Evolutionary conservation across 2,329 filamentous ascomycete species (phyloP).

Genomic region (Scedosporium boydii): DNA sequence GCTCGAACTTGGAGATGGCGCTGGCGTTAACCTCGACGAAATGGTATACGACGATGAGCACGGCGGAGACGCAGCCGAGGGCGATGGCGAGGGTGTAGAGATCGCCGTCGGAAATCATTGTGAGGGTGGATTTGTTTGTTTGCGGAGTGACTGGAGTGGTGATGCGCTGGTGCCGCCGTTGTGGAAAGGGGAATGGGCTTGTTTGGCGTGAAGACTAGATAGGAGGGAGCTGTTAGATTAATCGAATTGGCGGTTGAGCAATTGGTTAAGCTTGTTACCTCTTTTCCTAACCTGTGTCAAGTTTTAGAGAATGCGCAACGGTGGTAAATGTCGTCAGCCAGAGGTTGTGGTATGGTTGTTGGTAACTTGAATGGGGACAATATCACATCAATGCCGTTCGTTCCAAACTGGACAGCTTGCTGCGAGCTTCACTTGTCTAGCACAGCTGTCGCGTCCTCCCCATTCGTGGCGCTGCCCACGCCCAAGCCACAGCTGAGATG

Average conservation of each 20-base stretch:
- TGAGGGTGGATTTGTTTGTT: constrained; percentile 24
- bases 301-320: not conserved
- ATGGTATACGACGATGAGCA: constrained; percentile 90
- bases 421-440: not conserved
- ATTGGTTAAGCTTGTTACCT: too few relatives aligned
- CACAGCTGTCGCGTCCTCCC: not conserved
- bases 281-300: not conserved
- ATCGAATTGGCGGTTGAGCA: too few relatives aligned
- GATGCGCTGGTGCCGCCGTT: not conserved
- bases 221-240: too few relatives aligned
- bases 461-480: not conserved
- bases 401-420: constrained; percentile 4
- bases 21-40: constrained; percentile 88
- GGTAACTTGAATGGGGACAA: not conserved
- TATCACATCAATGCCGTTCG: not conserved
- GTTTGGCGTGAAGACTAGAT: too few relatives aligned
- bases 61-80: constrained; percentile 80
- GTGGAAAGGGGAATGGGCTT: too few relatives aligned
- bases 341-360: not conserved
- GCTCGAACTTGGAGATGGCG: constrained; percentile 12
- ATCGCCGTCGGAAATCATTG: constrained; percentile 89
- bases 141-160: not conserved
- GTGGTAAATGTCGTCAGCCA: not conserved
- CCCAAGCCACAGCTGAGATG: constrained; percentile 8
- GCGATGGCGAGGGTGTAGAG: constrained; percentile 90